Base-by-base conservation (phyloP, 2,329 filamentous ascomycete genomes). In the Arthrobotrys megalospora region DNA sequence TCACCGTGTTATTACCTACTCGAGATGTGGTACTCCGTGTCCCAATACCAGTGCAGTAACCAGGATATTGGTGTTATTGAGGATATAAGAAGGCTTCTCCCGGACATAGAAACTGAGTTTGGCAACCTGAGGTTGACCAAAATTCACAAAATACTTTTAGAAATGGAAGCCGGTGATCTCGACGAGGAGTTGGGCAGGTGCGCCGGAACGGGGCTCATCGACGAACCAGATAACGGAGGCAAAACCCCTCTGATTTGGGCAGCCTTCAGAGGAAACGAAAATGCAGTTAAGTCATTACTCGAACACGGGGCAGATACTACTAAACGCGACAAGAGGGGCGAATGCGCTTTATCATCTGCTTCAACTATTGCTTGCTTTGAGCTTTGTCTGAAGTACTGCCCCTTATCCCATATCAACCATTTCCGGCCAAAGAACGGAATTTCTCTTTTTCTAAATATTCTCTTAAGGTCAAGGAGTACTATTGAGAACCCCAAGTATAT, bases 241-340 rank as follows among this genome's bases (percentile, higher is more conserved):
- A 55, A n/a, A 43, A 67, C 64, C 3, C 48, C 64, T 34, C 28
- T 67, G 7, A 28, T 55, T 0, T 67, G 36, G 47, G 64, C 48
- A 3, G 19, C 28, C 12, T 1, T 8, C 4, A 12, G 24, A 19
- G 28, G 64, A 11, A 19, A 32, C 21, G 10, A 6, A 7, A 12
- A 19, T 1, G 38, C 14, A 3, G 11, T 14, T 4, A 6, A 11
- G 24, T 41, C 55, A 19, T 19, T 67, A 12, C 38, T 67, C 16
- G 11, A 67, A 19, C 12, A 55, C 19, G 64, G 64, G 12, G 64
- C 64, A 1, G 38, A 67, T 8, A 11, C 41, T 16, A 67, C 34
- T 6, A 41, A 10, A n/a, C 7, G 7, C 3, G 48, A 45, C 19
- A 28, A 10, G 24, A 0, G 12, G 0, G 63, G 47, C 11, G 1